Base-by-base conservation (phyloP, 192 early-diverging fungal genomes). In the Coemansia sp. region DNA sequence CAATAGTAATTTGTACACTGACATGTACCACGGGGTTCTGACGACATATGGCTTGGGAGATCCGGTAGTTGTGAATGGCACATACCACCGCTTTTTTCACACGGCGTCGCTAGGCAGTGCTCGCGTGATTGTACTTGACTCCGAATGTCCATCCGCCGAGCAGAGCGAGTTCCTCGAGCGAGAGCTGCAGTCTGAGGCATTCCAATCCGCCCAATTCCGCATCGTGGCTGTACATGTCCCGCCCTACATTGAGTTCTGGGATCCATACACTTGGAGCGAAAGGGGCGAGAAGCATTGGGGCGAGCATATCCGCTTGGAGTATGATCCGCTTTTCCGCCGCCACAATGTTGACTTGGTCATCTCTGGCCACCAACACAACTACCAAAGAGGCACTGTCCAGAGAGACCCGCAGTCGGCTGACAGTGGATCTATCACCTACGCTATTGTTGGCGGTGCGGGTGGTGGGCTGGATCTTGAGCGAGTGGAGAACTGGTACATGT, bases 291-390 rank as follows among this genome's bases (percentile, higher is more conserved):
- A 85, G 61, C 79, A 90, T 61, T 92, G 91, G 91, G 89, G 89
- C 10, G 80, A 86, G 30, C 90, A 91, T 73, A 74, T 92, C 0
- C 77, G 88, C 30, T 67, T 86, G 3, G 85, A 89, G 21, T 92
- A 86, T 64, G 90, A 89, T 10, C 81, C 85, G 9, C 60, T 91
- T 40, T 92, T 92, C 71, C 85, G 88, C 49, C 61, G 85, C 32
- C 63, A 89, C 60, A 73, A 78, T n/a, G 90, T 92, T 3, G 91
- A 92, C 66, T 64, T 92, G 38, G 89, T 92, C 6, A 87, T 92
- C 19, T 91, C 90, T 5, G 91, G 91, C 4, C 91, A 92, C 63
- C 91, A 92, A 65, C 91, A 92, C 68, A 92, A 92, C 65, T 92
- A 92, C 65, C 86, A 90, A 78, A 80, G 91, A 17, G 66, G 73